These are phyloP conservation scores for Talaromyces sp. DNA, from an alignment of 2,329 filamentous ascomycete species.

Conservation along the genomic window DNA sequence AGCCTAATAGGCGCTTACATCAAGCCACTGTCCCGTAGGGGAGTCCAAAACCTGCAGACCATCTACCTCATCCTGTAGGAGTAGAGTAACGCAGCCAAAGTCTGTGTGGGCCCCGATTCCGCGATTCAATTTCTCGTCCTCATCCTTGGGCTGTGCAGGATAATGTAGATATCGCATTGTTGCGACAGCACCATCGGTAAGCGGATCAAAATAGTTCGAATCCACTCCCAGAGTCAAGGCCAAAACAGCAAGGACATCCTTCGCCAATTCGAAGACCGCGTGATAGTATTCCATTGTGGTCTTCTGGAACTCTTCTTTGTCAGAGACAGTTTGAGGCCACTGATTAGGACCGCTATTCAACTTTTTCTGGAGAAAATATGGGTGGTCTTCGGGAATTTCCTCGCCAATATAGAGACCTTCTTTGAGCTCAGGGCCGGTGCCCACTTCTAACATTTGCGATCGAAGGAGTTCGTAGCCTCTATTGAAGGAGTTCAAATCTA, in stretches of 20 bases:
- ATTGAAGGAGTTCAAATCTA: slow-evolving; percentile 44
- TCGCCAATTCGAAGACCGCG: slow-evolving; percentile 42
- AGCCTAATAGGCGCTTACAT: slow-evolving; percentile 27
- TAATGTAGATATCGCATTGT: slow-evolving; percentile 50
- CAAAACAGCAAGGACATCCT: slow-evolving; percentile 45
- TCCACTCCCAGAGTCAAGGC: slow-evolving; percentile 45
- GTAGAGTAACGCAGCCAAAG: slow-evolving; percentile 46
- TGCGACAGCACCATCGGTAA: slow-evolving; percentile 40
- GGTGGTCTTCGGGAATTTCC: slow-evolving; percentile 43
- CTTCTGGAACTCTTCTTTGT: slow-evolving; percentile 37
- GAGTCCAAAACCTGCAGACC: slow-evolving; percentile 41
- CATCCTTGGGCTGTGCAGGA: slow-evolving; percentile 42
- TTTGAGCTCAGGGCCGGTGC: slow-evolving; percentile 48
- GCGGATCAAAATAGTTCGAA: slow-evolving; percentile 41
- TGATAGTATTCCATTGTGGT: slow-evolving; percentile 47
- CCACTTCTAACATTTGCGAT: slow-evolving; percentile 47
- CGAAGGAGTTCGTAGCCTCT: slow-evolving; percentile 49
- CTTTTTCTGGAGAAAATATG: slow-evolving; percentile 42
- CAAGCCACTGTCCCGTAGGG: slow-evolving; percentile 34
- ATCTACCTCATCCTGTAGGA: slow-evolving; percentile 46
- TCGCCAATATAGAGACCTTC: slow-evolving; percentile 50
- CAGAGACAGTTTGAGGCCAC: slow-evolving; percentile 36
- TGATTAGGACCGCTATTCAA: slow-evolving; percentile 46
- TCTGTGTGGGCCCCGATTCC: slow-evolving; percentile 50
- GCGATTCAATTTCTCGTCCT: slow-evolving; percentile 39